Evolutionary conservation across 2,329 filamentous ascomycete genomes (phyloP), one percentile per base, ranked within the genome.

Genomic region (Penicillium sp.): DNA sequence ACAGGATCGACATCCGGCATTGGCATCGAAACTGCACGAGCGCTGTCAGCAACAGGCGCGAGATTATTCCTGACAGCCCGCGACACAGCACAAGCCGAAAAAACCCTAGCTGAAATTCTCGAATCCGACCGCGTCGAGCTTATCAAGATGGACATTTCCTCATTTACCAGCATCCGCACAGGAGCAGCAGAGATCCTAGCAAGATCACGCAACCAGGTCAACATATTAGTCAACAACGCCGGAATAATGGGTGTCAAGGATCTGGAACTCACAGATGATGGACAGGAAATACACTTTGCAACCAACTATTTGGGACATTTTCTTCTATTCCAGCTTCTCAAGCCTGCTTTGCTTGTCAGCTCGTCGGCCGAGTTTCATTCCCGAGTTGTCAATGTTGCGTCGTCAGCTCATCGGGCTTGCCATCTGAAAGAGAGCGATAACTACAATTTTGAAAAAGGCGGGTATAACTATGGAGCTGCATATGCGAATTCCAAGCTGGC

Each of bases 261-360:
- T 21, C 64, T 63, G 4, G 72, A n/a, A 59, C 67, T 57, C 75
- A 83, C 66, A 75, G 78, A 57, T 10, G 57, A 60, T 4, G 61
- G 60, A 3, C 77, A 78, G 59, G 83, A 86, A 62, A 62, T 67
- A 0, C 82, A 85, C 50, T 80, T 86, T 50, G 81, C 75, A 33
- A 79, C 76, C 1, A 84, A 85, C 63, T 77, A 85, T 61, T 69
- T 86, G 1, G 74, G 71, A 1, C 79, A 83, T 62, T 85, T 85
- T 70, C 72, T 84, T 1, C 74, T 85, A 13, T 81, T 83, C 57
- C 71, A 81, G 14, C 73, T 83, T 1, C 72, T 85, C n/a, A 78
- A 78, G 35, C 53, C 55, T 3, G 47, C 56, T 10, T 48, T 67
- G 2, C 45, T 68, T 19, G 53, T 59, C 1, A 50, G 55, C 10